These are phyloP conservation scores for Lachancea nothofagi DNA, from an alignment of 805 yeast species.

Conservation along the genomic window DNA sequence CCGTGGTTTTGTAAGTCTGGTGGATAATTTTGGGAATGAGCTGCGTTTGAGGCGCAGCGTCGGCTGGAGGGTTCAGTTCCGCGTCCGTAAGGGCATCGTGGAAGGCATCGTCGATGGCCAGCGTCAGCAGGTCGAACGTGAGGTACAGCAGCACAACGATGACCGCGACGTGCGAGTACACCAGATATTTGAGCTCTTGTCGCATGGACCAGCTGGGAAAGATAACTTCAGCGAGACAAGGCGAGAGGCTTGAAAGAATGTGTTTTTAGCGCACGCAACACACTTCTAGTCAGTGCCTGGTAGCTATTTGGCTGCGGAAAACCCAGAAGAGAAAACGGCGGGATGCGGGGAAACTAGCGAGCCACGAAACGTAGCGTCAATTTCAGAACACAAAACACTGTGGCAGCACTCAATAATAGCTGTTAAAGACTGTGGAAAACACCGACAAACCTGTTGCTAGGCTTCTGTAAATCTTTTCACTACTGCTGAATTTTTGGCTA, in stretches of 20 bases:
- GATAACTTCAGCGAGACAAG: not conserved
- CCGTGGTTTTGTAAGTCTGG: constrained; percentile 79
- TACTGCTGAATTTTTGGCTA: too few species aligned
- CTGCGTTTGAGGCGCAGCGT: constrained; percentile 41
- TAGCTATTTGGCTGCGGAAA: too few species aligned
- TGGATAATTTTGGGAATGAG: constrained; percentile 87
- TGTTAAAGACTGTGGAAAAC: too few species aligned
- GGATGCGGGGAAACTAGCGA: too few species aligned
- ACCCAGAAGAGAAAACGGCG: too few species aligned
- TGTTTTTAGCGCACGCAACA: too few species aligned
- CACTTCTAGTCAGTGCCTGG: too few species aligned
- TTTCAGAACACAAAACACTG: too few species aligned
- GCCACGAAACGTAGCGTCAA: too few species aligned
- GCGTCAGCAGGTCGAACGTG: constrained; percentile 65
- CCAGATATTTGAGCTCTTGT: constrained; percentile 56
- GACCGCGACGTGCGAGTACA: constrained; percentile 54
- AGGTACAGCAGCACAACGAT: constrained; percentile 52
- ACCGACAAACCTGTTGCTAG: too few species aligned
- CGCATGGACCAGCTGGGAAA: constrained; percentile 39
- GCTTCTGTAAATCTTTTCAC: too few species aligned
- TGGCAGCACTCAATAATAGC: too few species aligned
- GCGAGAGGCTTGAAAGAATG: not conserved
- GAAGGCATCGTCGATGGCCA: constrained; percentile 67
- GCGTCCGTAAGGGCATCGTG: constrained; percentile 55
- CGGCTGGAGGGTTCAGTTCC: constrained; percentile 53